Evolutionary conservation across 805 yeast species (phyloP), one percentile per base, ranked within the genome.

Genomic region (Spathaspora hagerdaliae): DNA sequence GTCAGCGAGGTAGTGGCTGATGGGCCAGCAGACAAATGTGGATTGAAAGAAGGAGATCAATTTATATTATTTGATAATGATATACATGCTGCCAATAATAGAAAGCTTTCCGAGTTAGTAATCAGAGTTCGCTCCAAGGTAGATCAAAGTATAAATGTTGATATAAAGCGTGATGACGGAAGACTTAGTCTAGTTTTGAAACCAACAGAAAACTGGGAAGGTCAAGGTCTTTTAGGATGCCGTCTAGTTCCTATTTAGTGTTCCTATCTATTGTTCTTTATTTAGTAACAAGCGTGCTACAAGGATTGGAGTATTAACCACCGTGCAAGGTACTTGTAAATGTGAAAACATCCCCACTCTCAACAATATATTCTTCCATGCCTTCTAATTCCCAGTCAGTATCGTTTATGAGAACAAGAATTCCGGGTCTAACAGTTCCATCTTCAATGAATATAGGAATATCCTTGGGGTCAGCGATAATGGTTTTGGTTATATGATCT

Each of bases 381-480:
- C 89, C 98, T 61, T 90, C 96, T 11, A 92, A 66, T 58, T 92
- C 99, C 98, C 98, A 92, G 67, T 92, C 99, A 0, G 96, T 82
- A 60, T 92, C 98, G 59, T 92, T 92, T 50, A 92, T 85, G 45
- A 92, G 74, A 8, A 94, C 96, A 49, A 92, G 70, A 39, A 92
- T 88, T 2, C 99, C 99, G 0, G 98, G 96, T 42, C 98, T 80
- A 11, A 89, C 82, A 1, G 83, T 78, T 9, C 73, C 96, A 53
- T 87, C 91, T 55, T 87, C 94, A 6, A 91, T 73, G 57, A 92
- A 90, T 10, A 90, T 85, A 3, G 81, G 84, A 27, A 76, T 68
- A 57, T 85, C 90, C 48, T 78, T 79, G 31, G 79, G 71, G 49
- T 85, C 81, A 27, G 72, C 70, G 31, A 86, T 76, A 62, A 86